Percentiles rank a stretch among this genome's conserved stretches.
These are phyloP conservation scores for Lepidopterella palustris DNA, from an alignment of 495 filamentous ascomycete genomes.

Conservation along the genomic window DNA sequence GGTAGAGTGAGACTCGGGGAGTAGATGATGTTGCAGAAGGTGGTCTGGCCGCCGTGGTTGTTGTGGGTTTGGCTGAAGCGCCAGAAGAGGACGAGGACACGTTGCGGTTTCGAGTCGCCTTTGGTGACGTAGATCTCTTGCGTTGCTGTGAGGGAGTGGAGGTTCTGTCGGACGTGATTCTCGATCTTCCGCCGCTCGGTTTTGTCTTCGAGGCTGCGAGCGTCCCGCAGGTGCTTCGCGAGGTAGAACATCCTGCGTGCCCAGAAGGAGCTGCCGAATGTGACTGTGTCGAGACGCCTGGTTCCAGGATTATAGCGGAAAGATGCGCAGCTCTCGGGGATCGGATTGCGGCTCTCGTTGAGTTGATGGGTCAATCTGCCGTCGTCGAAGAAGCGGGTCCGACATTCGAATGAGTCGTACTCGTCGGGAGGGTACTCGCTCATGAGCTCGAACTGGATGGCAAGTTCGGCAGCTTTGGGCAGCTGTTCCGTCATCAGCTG, in stretches of 20 bases:
- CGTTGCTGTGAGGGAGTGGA: slow-evolving; percentile 18
- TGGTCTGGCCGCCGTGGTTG: slow-evolving; percentile 10
- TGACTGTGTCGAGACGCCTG: slow-evolving; percentile 15
- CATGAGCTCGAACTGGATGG: slow-evolving; percentile 27
- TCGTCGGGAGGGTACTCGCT: slow-evolving; percentile 13
- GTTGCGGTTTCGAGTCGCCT: neutral
- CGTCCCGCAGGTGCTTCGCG: slow-evolving; percentile 9
- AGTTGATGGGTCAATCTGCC: slow-evolving; percentile 12
- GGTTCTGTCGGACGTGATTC: slow-evolving; percentile 4
- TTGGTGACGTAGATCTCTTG: slow-evolving; percentile 17
- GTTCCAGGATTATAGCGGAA: slow-evolving; percentile 16
- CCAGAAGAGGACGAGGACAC: slow-evolving; percentile 20
- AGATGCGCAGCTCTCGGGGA: slow-evolving; percentile 4
- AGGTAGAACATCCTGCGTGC: slow-evolving; percentile 25
- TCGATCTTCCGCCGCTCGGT: slow-evolving; percentile 5
- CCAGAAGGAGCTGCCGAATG: slow-evolving; percentile 36
- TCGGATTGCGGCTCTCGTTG: neutral
- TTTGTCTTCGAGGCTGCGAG: slow-evolving; percentile 5
- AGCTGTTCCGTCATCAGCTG: slow-evolving; percentile 27
- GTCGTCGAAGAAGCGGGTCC: slow-evolving; percentile 31
- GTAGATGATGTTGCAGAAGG: slow-evolving; percentile 18
- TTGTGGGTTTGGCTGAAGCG: slow-evolving; percentile 15
- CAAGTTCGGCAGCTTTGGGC: slow-evolving; percentile 25
- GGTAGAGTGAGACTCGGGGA: too few relatives aligned
- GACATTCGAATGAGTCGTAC: slow-evolving; percentile 21